Percentiles rank a stretch among this genome's conserved stretches.
phyloP scores from a whole-genome alignment of 2,329 filamentous ascomycete genomes.

The Aspergillus sp. region DNA sequence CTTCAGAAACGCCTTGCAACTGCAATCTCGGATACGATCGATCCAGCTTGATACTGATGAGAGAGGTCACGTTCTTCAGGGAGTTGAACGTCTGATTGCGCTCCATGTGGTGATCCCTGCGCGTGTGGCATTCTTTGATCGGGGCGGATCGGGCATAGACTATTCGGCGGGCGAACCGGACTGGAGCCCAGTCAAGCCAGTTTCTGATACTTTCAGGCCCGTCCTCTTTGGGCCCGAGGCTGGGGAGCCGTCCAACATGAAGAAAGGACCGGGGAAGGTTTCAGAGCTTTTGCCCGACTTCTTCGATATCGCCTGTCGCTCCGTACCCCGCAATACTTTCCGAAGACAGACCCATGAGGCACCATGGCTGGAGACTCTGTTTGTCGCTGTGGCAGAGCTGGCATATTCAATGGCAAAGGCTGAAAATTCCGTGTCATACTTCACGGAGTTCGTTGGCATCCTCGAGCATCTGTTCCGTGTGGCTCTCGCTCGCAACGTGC shows the following conservation, averaged over 20 bases:
- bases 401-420: slow-evolving; percentile 35
- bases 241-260: slow-evolving; percentile 4
- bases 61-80: slow-evolving; percentile 27
- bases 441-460: slow-evolving; percentile 29
- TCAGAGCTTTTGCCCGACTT: slow-evolving; percentile 39
- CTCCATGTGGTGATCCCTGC: slow-evolving; percentile 42
- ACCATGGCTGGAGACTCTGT: slow-evolving; percentile 50
- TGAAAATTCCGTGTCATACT: slow-evolving; percentile 22
- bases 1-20: slow-evolving; percentile 33
- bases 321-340: slow-evolving; percentile 43
- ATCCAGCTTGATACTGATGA: slow-evolving; percentile 30
- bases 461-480: slow-evolving; percentile 40
- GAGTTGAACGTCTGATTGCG: slow-evolving; percentile 37
- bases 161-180: slow-evolving; percentile 33
- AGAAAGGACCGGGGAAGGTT: slow-evolving; percentile 25
- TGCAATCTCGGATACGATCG: slow-evolving; percentile 27
- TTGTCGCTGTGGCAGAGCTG: slow-evolving; percentile 41
- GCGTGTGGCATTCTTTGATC: slow-evolving; percentile 35
- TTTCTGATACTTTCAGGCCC: slow-evolving; percentile 36
- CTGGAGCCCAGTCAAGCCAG: slow-evolving; percentile 32
- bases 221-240: slow-evolving; percentile 28
- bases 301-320: slow-evolving; percentile 46
- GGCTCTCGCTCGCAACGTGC: slow-evolving; percentile 36
- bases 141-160: slow-evolving; percentile 32
- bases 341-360: slow-evolving; percentile 45